Base-by-base conservation (phyloP, 495 filamentous ascomycete species). In the Neurospora sp. region DNA sequence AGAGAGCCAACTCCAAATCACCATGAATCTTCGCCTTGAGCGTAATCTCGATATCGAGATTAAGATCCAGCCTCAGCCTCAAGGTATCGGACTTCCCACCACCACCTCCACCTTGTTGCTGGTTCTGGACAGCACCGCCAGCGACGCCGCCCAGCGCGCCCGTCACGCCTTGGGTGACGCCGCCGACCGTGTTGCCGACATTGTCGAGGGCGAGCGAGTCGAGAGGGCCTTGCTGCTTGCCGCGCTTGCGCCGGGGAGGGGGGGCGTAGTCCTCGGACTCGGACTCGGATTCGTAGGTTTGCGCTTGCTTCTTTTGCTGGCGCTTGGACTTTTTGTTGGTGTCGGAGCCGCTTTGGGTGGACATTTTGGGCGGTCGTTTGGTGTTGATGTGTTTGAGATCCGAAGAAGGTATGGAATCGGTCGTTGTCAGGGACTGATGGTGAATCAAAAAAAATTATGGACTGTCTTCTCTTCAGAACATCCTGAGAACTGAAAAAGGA, bases 21-120 rank as follows among this genome's bases (percentile, higher is more conserved):
- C 94, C 93, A 76, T 95, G 92, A 81, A 97, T 95, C 85, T 93
- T 94, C 31, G 94, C 94, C 87, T 97, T 96, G 40, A 97, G 86
- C 72, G 94, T 91, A 53, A 97, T 90, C 85, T 96, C 92, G 76
- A 97, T 89, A 77, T 97, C 94, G 70, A 97, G 82, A 80, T 97
- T 96, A 69, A 97, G 81, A 78, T 97, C 93, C 71, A 97, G 81
- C 70, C 94, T 83, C 78, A 97, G 78, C 72, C 90, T 82, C 71
- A 97, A 79, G 76, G 94, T 91, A 77, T 94, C 90, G 71, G 78
- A 81, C 78, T 83, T 85, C 73, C 71, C 77, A 45, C 87, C 84
- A 41, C 86, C 86, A 48, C 88, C 86, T 31, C 88, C 88, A 8
- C 87, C 86, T 1, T 81, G 73, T 22, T 82, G 71, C 27, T 61